phyloP scores from a whole-genome alignment of 352 stramenopile genomes.

The Phytophthora pinifolia region DNA sequence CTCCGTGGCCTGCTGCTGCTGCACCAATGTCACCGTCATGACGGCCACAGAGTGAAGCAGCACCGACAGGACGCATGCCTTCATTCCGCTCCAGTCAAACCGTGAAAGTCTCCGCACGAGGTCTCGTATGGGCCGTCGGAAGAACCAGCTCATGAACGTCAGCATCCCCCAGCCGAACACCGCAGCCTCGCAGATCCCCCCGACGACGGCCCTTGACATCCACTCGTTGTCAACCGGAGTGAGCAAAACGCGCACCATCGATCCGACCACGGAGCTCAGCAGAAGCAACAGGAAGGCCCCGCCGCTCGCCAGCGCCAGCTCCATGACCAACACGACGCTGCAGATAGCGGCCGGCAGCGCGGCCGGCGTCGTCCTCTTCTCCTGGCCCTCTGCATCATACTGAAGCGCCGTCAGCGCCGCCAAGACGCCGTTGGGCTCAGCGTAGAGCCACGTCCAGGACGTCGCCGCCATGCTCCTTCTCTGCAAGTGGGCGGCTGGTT shows the following conservation, averaged over 20 bases:
- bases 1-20: conserved; percentile 1
- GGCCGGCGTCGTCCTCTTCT: neutral
- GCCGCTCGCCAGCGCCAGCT: conserved; percentile 34
- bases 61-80: conserved; percentile 16
- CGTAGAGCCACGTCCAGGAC: conserved; percentile 27
- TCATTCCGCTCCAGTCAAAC: conserved; percentile 9
- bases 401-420: conserved; percentile 27
- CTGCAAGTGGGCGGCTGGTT: conserved; percentile 12
- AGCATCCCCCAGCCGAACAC: conserved; percentile 34
- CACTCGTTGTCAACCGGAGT: neutral
- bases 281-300: conserved; percentile 40
- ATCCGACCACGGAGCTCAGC: conserved; percentile 19
- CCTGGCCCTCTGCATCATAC: neutral
- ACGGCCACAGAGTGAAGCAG: conserved; percentile 16
- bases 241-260: conserved; percentile 9
- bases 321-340: conserved; percentile 43
- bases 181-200: conserved; percentile 14
- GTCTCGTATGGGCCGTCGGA: conserved; percentile 18
- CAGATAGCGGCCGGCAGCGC: conserved; percentile 25
- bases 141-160: conserved; percentile 38
- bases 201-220: neutral
- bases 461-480: conserved; percentile 13
- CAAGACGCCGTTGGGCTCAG: conserved; percentile 35
- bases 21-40: conserved; percentile 8
- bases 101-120: conserved; percentile 19